A percentile compares a stretch with the other conserved stretches of the same genome.
These are phyloP conservation scores for Cryptococcus sp. DNA, from an alignment of 1,284 basidiomycete species.

Conservation along the genomic window DNA sequence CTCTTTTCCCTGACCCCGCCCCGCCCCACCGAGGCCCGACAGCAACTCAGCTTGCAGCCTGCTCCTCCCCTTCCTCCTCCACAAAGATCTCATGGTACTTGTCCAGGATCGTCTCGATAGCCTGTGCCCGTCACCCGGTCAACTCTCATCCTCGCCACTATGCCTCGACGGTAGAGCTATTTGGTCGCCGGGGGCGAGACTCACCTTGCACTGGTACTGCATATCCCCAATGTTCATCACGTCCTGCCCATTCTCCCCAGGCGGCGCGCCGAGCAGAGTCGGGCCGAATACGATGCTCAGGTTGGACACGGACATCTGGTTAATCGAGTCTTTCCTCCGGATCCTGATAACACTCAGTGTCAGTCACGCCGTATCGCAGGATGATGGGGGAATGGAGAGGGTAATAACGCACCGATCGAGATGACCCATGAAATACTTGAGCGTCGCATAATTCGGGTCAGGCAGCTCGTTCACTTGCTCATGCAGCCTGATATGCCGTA, in stretches of 20 bases:
- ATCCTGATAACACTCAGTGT: slow-evolving; percentile 56
- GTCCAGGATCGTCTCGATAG: slow-evolving; percentile 79
- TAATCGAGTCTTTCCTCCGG: slow-evolving; percentile 66
- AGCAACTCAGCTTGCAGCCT: neutral
- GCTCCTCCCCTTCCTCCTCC: slow-evolving; percentile 49
- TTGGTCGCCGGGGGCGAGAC: slow-evolving; percentile 11
- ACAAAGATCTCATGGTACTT: slow-evolving; percentile 84
- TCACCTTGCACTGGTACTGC: slow-evolving; percentile 63
- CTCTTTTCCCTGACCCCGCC: neutral
- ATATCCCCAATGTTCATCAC: slow-evolving; percentile 58
- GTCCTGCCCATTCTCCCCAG: slow-evolving; percentile 49
- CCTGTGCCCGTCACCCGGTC: slow-evolving; percentile 51
- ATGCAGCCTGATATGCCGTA: slow-evolving; percentile 91
- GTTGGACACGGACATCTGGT: slow-evolving; percentile 93
- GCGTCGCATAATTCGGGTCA: slow-evolving; percentile 94
- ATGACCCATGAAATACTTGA: slow-evolving; percentile 95
- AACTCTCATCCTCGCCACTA: neutral
- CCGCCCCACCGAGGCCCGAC: too few relatives aligned
- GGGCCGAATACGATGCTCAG: slow-evolving; percentile 96
- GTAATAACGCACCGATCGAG: slow-evolving; percentile 65
- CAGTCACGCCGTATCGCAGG: neutral
- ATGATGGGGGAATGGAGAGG: neutral
- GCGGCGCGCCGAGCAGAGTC: slow-evolving; percentile 72
- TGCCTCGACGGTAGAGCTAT: neutral
- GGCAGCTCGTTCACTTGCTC: slow-evolving; percentile 97